These are phyloP conservation scores for Komagataella pastoris DNA, from an alignment of 805 yeast species.

Conservation along the genomic window DNA sequence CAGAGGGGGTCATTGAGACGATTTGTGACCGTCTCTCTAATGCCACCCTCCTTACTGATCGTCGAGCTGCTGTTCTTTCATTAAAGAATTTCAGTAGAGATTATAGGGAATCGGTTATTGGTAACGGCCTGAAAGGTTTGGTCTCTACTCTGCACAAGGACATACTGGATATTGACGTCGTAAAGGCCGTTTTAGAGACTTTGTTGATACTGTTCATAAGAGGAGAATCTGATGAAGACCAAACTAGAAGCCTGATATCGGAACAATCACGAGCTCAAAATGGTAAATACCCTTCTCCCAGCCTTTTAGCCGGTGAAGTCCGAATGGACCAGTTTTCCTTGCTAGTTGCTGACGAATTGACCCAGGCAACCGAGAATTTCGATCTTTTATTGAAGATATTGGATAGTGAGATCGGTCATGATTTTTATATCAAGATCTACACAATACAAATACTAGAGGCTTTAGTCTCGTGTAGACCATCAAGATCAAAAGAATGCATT, in stretches of 20 bases:
- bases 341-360: constrained; percentile 92
- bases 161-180: constrained; percentile 48
- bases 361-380: constrained; percentile 42
- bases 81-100: constrained; percentile 81
- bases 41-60: constrained; percentile 69
- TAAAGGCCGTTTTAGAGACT: constrained; percentile 77
- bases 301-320: constrained; percentile 36
- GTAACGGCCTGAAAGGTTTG: constrained; percentile 69
- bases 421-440: constrained; percentile 71
- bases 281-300: constrained; percentile 71
- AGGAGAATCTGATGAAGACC: constrained; percentile 43
- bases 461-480: constrained; percentile 62
- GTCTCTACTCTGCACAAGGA: constrained; percentile 55
- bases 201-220: constrained; percentile 68
- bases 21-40: constrained; percentile 79
- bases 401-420: constrained; percentile 26
- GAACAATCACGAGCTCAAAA: constrained; percentile 61
- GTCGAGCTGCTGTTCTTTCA: constrained; percentile 84
- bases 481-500: constrained; percentile 60
- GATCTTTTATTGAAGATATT: constrained; percentile 36
- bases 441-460: constrained; percentile 80
- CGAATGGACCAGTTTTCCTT: constrained; percentile 74
- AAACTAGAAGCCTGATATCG: constrained; percentile 57
- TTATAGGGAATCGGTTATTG: constrained; percentile 82
- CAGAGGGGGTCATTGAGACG: constrained; percentile 77